These are phyloP conservation scores for Penicillium aurantiogriseum DNA, from an alignment of 2,329 filamentous ascomycete genomes.

Conservation along the genomic window DNA sequence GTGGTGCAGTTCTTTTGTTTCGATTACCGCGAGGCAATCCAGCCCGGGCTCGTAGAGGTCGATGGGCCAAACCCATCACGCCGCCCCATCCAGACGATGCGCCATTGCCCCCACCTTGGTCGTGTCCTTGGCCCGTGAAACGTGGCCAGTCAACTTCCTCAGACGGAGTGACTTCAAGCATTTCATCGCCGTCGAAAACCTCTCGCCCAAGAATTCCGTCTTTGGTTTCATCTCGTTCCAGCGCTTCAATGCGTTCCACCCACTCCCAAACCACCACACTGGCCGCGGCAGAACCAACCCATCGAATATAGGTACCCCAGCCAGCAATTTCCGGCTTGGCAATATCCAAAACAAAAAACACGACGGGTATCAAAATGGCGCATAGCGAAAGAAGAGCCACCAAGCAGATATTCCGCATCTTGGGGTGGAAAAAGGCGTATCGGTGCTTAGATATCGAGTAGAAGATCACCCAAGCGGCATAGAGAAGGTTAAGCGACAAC, in stretches of 20 bases:
- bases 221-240: constrained; percentile 91
- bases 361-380: constrained; percentile 82
- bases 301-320: constrained; percentile 93
- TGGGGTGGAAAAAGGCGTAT: constrained; percentile 84
- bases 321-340: constrained; percentile 79
- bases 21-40: constrained; percentile 28
- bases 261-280: constrained; percentile 99
- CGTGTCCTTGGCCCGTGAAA: constrained; percentile 36
- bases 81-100: constrained; percentile 41
- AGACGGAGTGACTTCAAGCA: constrained; percentile 68
- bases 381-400: constrained; percentile 75
- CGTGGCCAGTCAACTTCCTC: constrained; percentile 54
- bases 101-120: constrained; percentile 38
- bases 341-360: constrained; percentile 92
- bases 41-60: constrained; percentile 37
- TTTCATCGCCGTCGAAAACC: constrained; percentile 91
- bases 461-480: constrained; percentile 91
- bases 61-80: constrained; percentile 37
- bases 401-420: constrained; percentile 85
- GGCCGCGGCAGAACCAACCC: constrained; percentile 91
- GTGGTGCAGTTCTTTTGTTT: constrained; percentile 13
- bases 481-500: constrained; percentile 78
- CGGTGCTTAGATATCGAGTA: constrained; percentile 89
- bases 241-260: constrained; percentile 89
- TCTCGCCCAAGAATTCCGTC: constrained; percentile 88